Percentiles rank a stretch among this genome's conserved stretches.
Conservation (phyloP, 2,329 filamentous ascomycete species). For the Aspergillus sp. region DNA sequence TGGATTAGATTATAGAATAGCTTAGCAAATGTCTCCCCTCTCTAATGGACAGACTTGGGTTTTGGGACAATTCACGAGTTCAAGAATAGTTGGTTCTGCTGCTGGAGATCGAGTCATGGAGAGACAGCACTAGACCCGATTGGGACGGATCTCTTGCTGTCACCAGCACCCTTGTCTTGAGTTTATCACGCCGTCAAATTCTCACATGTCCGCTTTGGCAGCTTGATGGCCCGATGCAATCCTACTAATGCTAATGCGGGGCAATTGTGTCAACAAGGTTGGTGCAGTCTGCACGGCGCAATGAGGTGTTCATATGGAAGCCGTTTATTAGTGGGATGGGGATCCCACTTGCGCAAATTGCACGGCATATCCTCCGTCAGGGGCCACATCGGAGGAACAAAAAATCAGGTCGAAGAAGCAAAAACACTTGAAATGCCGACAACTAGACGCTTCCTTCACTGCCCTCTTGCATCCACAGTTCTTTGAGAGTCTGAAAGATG, state of each 20-base stretch:
- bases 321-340: not conserved
- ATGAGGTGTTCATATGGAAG: not conserved
- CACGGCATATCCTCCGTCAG: constrained; percentile 5
- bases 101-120: not conserved
- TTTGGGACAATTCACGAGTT: not conserved
- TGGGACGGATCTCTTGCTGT: not conserved
- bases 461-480: not conserved
- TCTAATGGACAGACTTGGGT: not conserved
- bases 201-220: not conserved
- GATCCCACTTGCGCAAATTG: not conserved
- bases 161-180: not conserved
- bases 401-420: constrained; percentile 8
- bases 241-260: not conserved
- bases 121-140: not conserved
- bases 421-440: not conserved
- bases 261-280: not conserved
- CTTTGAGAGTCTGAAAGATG: not conserved
- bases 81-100: not conserved
- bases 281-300: not conserved
- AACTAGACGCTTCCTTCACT: not conserved
- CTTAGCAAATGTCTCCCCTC: constrained; percentile 6
- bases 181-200: not conserved
- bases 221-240: not conserved
- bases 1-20: not conserved
- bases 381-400: not conserved